Percentiles rank a stretch among this genome's conserved stretches.
Evolutionary conservation across 148 eudicot species (phyloP).

Genomic region (Fagopyrum esculentum): DNA sequence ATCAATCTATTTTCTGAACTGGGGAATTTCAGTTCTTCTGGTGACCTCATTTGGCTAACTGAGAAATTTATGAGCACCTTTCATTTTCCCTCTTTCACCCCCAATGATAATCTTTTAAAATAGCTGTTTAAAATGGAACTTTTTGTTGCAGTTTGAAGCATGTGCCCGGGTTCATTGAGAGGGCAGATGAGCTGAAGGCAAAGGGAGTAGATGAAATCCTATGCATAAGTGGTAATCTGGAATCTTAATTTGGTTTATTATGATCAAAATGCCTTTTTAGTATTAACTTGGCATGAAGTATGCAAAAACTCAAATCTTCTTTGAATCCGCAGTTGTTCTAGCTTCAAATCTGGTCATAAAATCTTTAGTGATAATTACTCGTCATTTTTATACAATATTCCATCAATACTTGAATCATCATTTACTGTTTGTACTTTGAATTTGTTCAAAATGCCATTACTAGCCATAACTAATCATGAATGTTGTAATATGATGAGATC

Average conservation of each 20-base stretch:
- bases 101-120: neutral
- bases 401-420: neutral
- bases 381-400: neutral
- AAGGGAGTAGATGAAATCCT: conserved; percentile 72
- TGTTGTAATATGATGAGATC: neutral
- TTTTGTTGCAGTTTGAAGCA: conserved; percentile 44
- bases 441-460: neutral
- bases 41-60: neutral
- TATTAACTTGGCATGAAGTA: neutral
- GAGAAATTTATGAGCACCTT: neutral
- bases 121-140: neutral
- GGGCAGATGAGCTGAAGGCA: conserved; percentile 58
- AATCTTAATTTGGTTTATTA: neutral
- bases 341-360: neutral
- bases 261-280: neutral
- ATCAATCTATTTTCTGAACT: neutral
- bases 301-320: neutral
- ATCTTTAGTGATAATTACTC: neutral
- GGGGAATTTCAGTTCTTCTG: neutral
- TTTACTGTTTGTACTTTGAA: neutral
- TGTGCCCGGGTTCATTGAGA: conserved; percentile 73
- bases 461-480: neutral
- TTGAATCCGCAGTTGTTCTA: neutral
- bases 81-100: neutral
- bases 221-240: conserved; percentile 55